Base-by-base conservation (phyloP, 768 basidiomycete genomes). In the Mycena rosella region DNA sequence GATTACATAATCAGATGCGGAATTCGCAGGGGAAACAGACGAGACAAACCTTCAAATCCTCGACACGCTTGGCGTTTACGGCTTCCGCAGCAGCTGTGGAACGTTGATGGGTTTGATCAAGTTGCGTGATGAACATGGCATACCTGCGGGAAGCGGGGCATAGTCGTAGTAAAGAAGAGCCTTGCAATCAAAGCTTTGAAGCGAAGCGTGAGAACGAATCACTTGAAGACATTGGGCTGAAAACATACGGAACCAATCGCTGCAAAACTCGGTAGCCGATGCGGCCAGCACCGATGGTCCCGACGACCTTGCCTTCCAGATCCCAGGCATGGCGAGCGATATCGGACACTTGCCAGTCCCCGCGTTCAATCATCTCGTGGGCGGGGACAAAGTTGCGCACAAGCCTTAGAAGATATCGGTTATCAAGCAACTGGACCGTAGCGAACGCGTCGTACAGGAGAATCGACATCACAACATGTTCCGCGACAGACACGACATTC, bases 111-210 rank as follows among this genome's bases (percentile, higher is more conserved):
- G 34, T 2, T n/a, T 18, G n/a, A 11, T 14, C 3, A 45, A 45
- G 38, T 48, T 18, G n/a, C 62, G 10, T 59, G 36, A 24, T 24
- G 40, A 71, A 49, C 18, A 13, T 15, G 18, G 60, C 76, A 49
- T 72, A 89, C 88, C 87, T 65, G 83, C 83, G 15, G 92, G 90
- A 63, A 94, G 87, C 60, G 92, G 83, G 5, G 87, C 84, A 76
- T 96, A 95, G 80, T 96, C 95, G 76, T 90, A 97, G 85, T 96
- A 96, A 67, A 97, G 80, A 44, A 97, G 87, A 75, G 96, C 94
- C 79, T 96, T 96, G 86, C 88, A 89, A 81, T 95, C 86, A 82
- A 98, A 97, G 7, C 70, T 71, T 29, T 18, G 29, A 11, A 22
- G 22, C 2, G 6, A 27, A 14, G 44, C 9, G 49, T 47, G 53